Conservation (phyloP, 768 basidiomycete species). For the Boletales sp. region DNA sequence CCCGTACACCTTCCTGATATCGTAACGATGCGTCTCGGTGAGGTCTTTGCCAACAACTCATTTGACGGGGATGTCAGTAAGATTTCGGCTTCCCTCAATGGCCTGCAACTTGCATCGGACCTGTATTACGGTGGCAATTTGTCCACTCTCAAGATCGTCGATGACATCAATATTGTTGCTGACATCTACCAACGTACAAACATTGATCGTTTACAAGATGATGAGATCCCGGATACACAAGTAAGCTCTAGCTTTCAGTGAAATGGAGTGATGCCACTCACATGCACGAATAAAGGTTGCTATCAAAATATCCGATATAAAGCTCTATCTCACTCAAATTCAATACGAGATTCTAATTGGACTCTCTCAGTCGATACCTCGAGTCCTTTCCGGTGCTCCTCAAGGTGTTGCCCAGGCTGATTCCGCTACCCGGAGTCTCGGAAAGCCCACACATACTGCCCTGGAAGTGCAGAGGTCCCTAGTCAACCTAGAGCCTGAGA, state of each 20-base stretch:
- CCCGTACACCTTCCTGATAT: conserved; percentile 58
- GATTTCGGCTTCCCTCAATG: conserved; percentile 71
- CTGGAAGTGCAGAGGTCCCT: conserved; percentile 2
- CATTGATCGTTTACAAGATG: conserved; percentile 50
- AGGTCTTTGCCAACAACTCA: conserved; percentile 78
- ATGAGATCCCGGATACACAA: conserved; percentile 66
- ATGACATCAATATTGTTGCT: conserved; percentile 77
- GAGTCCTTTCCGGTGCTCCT: conserved; percentile 50
- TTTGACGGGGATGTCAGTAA: conserved; percentile 55
- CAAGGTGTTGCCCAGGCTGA: conserved; percentile 37
- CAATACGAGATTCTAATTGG: conserved; percentile 75
- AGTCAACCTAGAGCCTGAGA: conserved; percentile 50
- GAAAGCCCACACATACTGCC: background rate
- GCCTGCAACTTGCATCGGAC: conserved; percentile 79
- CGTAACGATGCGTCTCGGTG: conserved; percentile 81
- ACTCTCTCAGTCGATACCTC: conserved; percentile 65
- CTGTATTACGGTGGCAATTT: conserved; percentile 46
- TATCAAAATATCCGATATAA: conserved; percentile 78
- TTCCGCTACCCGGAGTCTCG: conserved; percentile 11
- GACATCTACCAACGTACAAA: conserved; percentile 61
- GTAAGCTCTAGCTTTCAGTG: conserved; percentile 38
- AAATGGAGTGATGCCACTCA: conserved; percentile 2
- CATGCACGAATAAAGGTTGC: conserved; percentile 45
- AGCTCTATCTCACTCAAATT: conserved; percentile 74
- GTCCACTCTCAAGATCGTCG: conserved; percentile 78